Conservation (phyloP, 306 rosid genomes). For the Lathyrus aphaca region DNA sequence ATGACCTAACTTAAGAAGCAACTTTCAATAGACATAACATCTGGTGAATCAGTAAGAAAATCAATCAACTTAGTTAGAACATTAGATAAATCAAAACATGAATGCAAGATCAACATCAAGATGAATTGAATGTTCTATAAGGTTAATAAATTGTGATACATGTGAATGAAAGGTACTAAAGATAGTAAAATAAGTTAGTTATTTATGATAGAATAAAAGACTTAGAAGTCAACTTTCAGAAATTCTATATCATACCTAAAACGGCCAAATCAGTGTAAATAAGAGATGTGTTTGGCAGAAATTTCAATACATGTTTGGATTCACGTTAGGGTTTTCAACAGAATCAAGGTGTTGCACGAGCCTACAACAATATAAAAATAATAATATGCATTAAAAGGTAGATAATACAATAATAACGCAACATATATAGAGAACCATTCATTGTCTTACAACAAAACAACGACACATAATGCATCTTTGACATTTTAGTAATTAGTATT, state of each 20-base stretch:
- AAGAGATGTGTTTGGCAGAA: too few species aligned
- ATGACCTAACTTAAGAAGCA: constrained; percentile 24
- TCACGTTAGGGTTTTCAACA: too few species aligned
- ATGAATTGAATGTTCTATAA: too few species aligned
- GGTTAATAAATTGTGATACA: too few species aligned
- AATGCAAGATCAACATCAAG: not conserved
- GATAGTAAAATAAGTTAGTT: too few species aligned
- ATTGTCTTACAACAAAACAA: constrained; percentile 5
- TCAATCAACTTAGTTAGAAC: not conserved
- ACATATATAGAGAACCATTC: not conserved
- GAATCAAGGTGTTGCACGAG: constrained; percentile 94
- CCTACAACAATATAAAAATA: constrained; percentile 54
- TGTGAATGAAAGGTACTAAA: too few species aligned
- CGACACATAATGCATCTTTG: not conserved
- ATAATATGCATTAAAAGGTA: too few species aligned
- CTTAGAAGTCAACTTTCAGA: too few species aligned
- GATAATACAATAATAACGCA: constrained; percentile 22
- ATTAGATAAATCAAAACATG: not conserved
- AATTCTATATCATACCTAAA: too few species aligned
- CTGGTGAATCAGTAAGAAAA: constrained; percentile 37
- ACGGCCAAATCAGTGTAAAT: too few species aligned
- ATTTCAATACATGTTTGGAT: too few species aligned
- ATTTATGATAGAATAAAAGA: too few species aligned
- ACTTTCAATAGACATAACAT: not conserved
- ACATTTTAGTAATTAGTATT: constrained; percentile 3